A percentile compares a stretch with the other conserved stretches of the same genome.
Conservation (phyloP, 2,329 filamentous ascomycete species). For the Emergomyces orientalis region DNA sequence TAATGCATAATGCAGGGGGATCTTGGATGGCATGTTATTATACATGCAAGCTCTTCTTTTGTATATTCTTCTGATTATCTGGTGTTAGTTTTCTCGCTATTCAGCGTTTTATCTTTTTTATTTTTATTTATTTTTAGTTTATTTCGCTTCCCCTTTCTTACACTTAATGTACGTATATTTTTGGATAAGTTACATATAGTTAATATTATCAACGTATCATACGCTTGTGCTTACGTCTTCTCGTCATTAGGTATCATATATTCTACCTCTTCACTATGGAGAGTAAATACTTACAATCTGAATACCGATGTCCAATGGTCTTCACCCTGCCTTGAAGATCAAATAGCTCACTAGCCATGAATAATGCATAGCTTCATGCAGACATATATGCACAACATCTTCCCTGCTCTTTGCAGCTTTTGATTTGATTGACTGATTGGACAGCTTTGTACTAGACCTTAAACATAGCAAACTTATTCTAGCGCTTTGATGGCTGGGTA, state of each 20-base stretch:
- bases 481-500: not conserved
- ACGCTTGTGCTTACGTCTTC: not conserved
- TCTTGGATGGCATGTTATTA: not conserved
- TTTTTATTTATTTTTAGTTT: too few relatives aligned
- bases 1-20: not conserved
- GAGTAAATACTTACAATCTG: not conserved
- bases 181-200: not conserved
- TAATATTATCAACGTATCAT: not conserved
- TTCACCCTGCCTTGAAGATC: not conserved
- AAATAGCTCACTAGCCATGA: not conserved
- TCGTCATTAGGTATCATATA: not conserved
- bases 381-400: not conserved
- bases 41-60: not conserved
- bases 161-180: not conserved
- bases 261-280: not conserved
- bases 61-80: not conserved
- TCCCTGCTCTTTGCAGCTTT: not conserved
- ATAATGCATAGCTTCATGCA: not conserved
- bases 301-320: not conserved
- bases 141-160: too few relatives aligned
- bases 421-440: not conserved
- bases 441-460: not conserved
- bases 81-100: not conserved
- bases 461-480: not conserved
- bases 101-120: too few relatives aligned